phyloP scores from a whole-genome alignment of 768 basidiomycete genomes.

The Kwoniella botswanensis region DNA sequence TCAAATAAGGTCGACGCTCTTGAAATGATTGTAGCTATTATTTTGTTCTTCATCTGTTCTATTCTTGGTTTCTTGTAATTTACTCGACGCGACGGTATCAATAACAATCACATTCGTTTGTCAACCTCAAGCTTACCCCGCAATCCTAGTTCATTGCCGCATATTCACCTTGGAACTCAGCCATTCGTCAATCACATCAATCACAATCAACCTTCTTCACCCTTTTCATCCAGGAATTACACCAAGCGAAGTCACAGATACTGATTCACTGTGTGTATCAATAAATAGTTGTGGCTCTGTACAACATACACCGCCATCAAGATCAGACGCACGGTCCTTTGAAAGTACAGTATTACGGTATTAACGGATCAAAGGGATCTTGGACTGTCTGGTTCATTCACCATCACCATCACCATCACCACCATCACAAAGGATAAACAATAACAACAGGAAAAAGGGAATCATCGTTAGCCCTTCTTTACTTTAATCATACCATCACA shows the following conservation, averaged over 20 bases:
- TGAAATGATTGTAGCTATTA: not conserved
- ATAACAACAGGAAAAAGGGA: not conserved
- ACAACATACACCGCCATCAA: not conserved
- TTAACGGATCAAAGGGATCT: conserved; percentile 1
- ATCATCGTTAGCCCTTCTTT: not conserved
- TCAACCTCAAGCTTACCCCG: not conserved
- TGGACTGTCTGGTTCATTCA: not conserved
- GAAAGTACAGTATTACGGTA: not conserved
- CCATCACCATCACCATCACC: not conserved
- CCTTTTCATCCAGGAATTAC: not conserved
- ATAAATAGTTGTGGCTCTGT: not conserved
- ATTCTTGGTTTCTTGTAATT: not conserved
- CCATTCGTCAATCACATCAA: not conserved
- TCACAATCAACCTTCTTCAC: not conserved
- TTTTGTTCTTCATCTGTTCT: not conserved
- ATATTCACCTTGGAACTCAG: not conserved
- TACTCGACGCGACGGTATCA: not conserved
- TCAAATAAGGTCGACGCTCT: not conserved
- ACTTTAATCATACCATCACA: not conserved
- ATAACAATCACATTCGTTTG: conserved; percentile 3
- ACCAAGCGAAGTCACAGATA: not conserved
- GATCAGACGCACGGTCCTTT: conserved; percentile 5
- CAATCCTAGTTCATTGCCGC: not conserved
- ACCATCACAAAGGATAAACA: not conserved
- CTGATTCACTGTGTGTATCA: not conserved